Evolutionary conservation across 169 alveolate species (phyloP).

Genomic region (Eimeria sp.): DNA sequence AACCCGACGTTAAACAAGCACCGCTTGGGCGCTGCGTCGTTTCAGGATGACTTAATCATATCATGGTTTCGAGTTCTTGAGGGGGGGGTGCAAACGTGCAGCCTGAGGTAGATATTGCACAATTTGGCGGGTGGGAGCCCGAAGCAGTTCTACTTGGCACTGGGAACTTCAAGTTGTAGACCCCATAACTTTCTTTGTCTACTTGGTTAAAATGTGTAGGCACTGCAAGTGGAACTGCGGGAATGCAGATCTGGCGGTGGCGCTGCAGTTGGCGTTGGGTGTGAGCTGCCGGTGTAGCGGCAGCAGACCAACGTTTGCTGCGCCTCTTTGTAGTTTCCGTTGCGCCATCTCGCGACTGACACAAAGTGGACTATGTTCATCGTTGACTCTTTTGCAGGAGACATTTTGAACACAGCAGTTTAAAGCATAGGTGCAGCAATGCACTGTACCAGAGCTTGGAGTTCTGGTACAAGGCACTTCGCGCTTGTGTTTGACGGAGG

Average conservation of each 20-base stretch:
- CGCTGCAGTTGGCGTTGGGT: not conserved
- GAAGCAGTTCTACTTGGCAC: constrained; percentile 7
- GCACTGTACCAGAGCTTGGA: not conserved
- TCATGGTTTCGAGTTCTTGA: not conserved
- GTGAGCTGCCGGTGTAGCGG: not conserved
- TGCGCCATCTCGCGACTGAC: not conserved
- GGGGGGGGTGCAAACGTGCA: not conserved
- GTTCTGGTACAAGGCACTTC: not conserved
- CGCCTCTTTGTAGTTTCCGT: not conserved
- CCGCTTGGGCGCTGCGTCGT: not conserved
- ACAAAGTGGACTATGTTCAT: not conserved
- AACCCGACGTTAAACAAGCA: not conserved
- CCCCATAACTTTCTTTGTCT: not conserved
- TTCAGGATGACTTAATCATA: not conserved
- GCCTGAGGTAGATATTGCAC: not conserved
- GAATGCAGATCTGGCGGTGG: not conserved
- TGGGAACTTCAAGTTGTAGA: not conserved
- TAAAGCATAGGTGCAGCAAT: not conserved
- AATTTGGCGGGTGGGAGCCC: not conserved
- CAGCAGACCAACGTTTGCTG: not conserved
- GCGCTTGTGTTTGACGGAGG: not conserved
- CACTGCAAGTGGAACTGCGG: not conserved
- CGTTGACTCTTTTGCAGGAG: not conserved
- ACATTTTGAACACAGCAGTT: not conserved
- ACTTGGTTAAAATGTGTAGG: not conserved